phyloP scores from a whole-genome alignment of 305 asterid genomes.

The Ajuga reptans region DNA sequence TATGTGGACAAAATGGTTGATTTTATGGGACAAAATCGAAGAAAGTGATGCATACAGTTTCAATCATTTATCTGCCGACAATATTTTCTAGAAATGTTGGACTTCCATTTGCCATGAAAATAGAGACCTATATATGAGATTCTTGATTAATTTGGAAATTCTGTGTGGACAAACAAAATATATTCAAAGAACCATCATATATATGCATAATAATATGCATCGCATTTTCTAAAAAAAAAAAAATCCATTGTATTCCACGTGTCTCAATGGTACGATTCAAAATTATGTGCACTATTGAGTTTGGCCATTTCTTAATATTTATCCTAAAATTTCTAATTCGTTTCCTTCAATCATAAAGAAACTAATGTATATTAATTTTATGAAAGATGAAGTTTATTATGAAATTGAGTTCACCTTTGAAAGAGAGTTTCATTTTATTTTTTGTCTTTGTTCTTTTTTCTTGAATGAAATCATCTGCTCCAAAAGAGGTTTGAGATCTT shows the following conservation, averaged over 20 bases:
- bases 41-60: slow-evolving; percentile 19
- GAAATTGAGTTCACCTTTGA: too few species aligned
- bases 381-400: too few species aligned
- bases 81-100: not conserved
- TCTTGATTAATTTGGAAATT: not conserved
- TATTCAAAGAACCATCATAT: not conserved
- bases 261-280: too few species aligned
- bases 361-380: too few species aligned
- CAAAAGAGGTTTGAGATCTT: too few species aligned
- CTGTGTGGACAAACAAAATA: not conserved
- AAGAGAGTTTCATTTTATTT: too few species aligned
- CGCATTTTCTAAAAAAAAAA: too few species aligned
- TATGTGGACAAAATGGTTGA: not conserved
- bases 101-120: too few species aligned
- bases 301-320: not conserved
- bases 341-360: not conserved
- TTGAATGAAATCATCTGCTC: too few species aligned
- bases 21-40: slow-evolving; percentile 16
- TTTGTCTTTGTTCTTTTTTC: too few species aligned
- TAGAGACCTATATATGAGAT: not conserved
- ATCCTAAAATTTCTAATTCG: not conserved
- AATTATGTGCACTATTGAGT: too few species aligned
- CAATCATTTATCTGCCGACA: not conserved
- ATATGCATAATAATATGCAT: not conserved
- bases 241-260: not conserved